phyloP scores from a whole-genome alignment of 805 yeast species.

The Kluyveromyces dobzhanskii region DNA sequence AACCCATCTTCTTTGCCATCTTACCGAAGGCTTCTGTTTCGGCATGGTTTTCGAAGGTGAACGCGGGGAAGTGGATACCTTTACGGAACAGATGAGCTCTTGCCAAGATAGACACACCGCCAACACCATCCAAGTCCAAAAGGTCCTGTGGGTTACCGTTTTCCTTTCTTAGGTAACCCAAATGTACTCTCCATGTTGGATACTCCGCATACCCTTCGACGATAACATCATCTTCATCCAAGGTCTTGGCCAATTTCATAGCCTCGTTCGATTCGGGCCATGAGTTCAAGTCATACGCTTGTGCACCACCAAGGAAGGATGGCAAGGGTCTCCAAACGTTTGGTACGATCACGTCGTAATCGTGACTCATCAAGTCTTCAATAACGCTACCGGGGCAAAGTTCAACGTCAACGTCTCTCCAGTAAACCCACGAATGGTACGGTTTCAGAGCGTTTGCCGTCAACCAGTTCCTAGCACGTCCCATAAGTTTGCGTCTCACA shows the following conservation, averaged over 20 bases:
- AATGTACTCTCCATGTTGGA: slow-evolving; percentile 78
- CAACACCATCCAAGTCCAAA: slow-evolving; percentile 75
- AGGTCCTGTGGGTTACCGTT: slow-evolving; percentile 54
- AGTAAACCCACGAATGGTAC: slow-evolving; percentile 83
- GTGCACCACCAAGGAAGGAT: slow-evolving; percentile 70
- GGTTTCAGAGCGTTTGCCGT: slow-evolving; percentile 67
- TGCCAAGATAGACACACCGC: slow-evolving; percentile 83
- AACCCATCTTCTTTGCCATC: slow-evolving; percentile 72
- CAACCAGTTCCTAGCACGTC: slow-evolving; percentile 80
- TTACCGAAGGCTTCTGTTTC: slow-evolving; percentile 89
- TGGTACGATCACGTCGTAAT: slow-evolving; percentile 67
- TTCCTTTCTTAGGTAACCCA: slow-evolving; percentile 60
- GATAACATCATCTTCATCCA: slow-evolving; percentile 75
- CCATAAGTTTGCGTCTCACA: slow-evolving; percentile 75
- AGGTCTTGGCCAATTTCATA: slow-evolving; percentile 49
- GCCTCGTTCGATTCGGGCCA: slow-evolving; percentile 90
- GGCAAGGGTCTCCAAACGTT: slow-evolving; percentile 98
- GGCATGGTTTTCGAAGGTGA: slow-evolving; percentile 91
- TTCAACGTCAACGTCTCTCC: slow-evolving; percentile 86
- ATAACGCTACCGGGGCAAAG: slow-evolving; percentile 72
- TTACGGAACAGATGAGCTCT: slow-evolving; percentile 78
- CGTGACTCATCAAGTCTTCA: slow-evolving; percentile 61
- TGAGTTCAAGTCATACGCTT: slow-evolving; percentile 92
- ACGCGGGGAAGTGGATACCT: slow-evolving; percentile 95
- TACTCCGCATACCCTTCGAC: slow-evolving; percentile 86